Conservation (phyloP, 2,329 filamentous ascomycete genomes). For the Colletotrichum sp. region DNA sequence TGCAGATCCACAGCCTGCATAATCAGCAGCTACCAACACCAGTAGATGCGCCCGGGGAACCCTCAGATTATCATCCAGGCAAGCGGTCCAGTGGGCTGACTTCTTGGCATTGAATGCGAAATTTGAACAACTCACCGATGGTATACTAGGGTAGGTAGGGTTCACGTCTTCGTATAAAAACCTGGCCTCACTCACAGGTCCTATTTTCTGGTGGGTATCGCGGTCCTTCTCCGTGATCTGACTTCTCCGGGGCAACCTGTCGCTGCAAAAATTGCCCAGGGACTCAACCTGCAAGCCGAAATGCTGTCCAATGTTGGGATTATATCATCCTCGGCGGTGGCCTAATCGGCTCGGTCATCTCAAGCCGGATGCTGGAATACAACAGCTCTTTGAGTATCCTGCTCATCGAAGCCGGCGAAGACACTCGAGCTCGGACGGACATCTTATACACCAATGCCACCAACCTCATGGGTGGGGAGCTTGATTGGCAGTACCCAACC, state of each 20-base stretch:
- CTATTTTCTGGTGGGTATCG: neutral
- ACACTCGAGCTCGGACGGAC: neutral
- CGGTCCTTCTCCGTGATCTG: neutral
- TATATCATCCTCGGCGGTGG: conserved; percentile 43
- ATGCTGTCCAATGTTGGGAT: conserved; percentile 24
- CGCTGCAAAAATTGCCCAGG: too few relatives aligned
- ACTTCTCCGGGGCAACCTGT: too few relatives aligned
- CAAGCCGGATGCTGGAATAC: conserved; percentile 32
- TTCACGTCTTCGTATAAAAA: neutral
- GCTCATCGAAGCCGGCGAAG: conserved; percentile 41
- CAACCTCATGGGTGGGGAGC: conserved; percentile 19
- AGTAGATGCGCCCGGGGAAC: neutral
- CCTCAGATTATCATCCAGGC: neutral
- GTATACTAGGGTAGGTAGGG: neutral
- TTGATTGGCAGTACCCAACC: conserved; percentile 40
- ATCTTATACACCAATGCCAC: conserved; percentile 8
- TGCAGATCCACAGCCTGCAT: neutral
- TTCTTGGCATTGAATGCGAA: neutral
- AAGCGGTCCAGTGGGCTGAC: neutral
- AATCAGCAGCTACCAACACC: neutral
- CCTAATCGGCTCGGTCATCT: conserved; percentile 38
- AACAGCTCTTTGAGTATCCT: conserved; percentile 34
- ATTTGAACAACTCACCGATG: neutral
- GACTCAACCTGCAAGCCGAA: too few relatives aligned
- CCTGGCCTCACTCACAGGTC: neutral